Conservation (phyloP, 2,329 filamentous ascomycete species). For the Cladosporium oxysporum region DNA sequence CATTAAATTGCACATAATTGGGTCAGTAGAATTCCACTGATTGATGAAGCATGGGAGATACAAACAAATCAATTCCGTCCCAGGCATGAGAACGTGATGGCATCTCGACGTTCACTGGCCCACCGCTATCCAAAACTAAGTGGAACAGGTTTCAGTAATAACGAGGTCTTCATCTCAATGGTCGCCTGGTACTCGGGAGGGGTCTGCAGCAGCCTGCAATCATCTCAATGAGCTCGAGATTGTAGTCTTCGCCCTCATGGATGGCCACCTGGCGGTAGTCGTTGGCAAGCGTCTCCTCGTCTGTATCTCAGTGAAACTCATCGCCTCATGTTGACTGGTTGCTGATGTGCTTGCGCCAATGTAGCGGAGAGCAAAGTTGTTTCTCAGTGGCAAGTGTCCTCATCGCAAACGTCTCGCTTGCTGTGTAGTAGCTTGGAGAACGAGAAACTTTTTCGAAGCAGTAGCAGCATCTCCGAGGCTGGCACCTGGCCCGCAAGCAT, state of each 20-base stretch:
- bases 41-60: not conserved
- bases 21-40: too few relatives aligned
- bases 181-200: slow-evolving; percentile 95
- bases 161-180: slow-evolving; percentile 95
- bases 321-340: not conserved
- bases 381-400: too few relatives aligned
- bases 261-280: too few relatives aligned
- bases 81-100: slow-evolving; percentile 99
- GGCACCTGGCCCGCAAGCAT: too few relatives aligned
- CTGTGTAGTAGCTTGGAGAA: too few relatives aligned
- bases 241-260: too few relatives aligned
- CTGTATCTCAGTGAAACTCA: slow-evolving; percentile 65
- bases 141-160: too few relatives aligned
- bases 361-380: not conserved
- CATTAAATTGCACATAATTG: not conserved
- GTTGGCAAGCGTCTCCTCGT: slow-evolving; percentile 92
- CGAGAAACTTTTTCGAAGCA: too few relatives aligned
- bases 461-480: not conserved
- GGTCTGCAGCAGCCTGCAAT: slow-evolving; percentile 84
- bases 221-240: slow-evolving; percentile 56
- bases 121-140: slow-evolving; percentile 98
- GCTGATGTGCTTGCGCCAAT: not conserved
- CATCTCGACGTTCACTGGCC: slow-evolving; percentile 95
- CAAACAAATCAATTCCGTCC: slow-evolving; percentile 88
- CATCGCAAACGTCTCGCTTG: too few relatives aligned